Conservation (phyloP, 2,329 filamentous ascomycete genomes). For the Aspergillus floridensis region DNA sequence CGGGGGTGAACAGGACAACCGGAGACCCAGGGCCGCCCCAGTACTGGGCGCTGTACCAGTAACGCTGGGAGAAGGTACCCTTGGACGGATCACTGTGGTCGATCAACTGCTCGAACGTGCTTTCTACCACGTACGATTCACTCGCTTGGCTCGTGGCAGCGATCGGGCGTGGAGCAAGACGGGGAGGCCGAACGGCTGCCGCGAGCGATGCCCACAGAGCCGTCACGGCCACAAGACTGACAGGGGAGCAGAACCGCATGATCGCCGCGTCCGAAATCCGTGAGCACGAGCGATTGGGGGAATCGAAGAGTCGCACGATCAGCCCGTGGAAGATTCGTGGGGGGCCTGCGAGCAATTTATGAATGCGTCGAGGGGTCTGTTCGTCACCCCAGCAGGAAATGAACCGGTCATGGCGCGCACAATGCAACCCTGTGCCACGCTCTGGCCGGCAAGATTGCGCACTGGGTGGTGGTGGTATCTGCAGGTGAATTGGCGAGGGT, state of each 20-base stretch:
- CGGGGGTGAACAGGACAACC: constrained; percentile 53
- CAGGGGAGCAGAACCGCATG: constrained; percentile 1
- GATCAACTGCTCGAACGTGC: constrained; percentile 54
- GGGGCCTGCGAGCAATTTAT: background rate
- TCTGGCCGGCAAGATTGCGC: background rate
- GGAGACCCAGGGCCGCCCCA: constrained; percentile 57
- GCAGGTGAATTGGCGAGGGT: background rate
- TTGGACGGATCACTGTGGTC: constrained; percentile 58
- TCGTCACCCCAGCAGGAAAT: background rate
- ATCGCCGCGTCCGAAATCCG: background rate
- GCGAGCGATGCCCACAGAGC: background rate
- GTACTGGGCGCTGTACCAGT: constrained; percentile 52
- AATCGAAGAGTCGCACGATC: background rate
- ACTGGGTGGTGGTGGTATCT: background rate
- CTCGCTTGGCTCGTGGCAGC: background rate
- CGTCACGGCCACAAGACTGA: background rate
- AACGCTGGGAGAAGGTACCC: constrained; percentile 56
- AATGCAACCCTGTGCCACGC: background rate
- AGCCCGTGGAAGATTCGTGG: background rate
- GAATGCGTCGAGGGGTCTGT: background rate
- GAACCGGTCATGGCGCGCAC: background rate
- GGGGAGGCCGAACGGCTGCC: background rate
- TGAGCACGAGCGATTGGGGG: background rate
- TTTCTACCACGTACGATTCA: background rate
- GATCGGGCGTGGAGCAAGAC: background rate